These are phyloP conservation scores for Xerocomellus chrysenteron DNA, from an alignment of 768 basidiomycete genomes.

Conservation along the genomic window DNA sequence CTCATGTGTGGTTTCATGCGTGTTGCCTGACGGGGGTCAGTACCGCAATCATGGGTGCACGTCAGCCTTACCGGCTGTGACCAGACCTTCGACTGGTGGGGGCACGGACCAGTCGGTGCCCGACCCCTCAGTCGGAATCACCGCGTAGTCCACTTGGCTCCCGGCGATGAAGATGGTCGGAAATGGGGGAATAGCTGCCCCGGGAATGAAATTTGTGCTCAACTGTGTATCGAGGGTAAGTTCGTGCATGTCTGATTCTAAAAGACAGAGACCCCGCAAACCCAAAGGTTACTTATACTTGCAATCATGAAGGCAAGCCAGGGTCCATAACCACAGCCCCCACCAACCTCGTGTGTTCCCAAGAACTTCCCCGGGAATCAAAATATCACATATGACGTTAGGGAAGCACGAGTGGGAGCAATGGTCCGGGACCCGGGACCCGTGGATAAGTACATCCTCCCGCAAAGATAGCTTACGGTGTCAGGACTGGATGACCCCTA, in stretches of 20 bases:
- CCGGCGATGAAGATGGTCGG: no score
- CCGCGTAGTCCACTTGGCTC: not conserved
- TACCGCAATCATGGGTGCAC: not conserved
- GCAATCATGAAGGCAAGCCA: not conserved
- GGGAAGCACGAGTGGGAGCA: no score
- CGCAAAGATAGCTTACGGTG: not conserved
- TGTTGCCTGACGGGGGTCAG: conserved; percentile 2
- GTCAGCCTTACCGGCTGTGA: not conserved
- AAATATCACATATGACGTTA: not conserved
- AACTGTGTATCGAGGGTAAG: not conserved
- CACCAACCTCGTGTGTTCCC: not conserved
- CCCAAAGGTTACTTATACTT: not conserved
- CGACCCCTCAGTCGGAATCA: not conserved
- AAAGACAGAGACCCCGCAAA: not conserved
- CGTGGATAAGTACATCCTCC: not conserved
- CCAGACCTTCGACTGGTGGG: not conserved
- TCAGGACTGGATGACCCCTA: no score
- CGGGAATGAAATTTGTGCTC: not conserved
- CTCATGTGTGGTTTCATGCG: not conserved
- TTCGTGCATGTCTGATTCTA: conserved; percentile 1
- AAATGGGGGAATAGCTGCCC: no score
- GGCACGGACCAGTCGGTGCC: not conserved
- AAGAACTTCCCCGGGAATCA: not conserved
- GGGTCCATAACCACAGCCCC: not conserved
- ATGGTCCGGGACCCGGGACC: no score